phyloP scores from a whole-genome alignment of 495 filamentous ascomycete genomes.

The Daldinia decipiens region DNA sequence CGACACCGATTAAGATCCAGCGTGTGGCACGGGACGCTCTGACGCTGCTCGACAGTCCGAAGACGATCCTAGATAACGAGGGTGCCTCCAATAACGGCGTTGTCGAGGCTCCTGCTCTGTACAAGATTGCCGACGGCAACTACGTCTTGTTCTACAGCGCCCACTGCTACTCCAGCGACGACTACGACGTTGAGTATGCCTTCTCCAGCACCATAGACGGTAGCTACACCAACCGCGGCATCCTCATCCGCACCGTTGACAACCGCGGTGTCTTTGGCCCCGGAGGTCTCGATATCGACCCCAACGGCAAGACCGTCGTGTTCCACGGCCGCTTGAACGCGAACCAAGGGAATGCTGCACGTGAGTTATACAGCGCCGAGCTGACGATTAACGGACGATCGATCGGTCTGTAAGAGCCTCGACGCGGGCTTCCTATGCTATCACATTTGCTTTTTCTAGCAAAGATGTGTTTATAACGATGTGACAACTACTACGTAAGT shows the following conservation, averaged over 20 bases:
- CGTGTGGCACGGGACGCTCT: constrained; percentile 60
- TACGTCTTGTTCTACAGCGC: constrained; percentile 72
- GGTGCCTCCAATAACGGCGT: constrained; percentile 63
- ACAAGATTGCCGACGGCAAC: constrained; percentile 56
- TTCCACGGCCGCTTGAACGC: constrained; percentile 46
- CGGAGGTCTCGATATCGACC: constrained; percentile 47
- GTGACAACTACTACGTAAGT: constrained; percentile 5
- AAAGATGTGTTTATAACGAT: neutral
- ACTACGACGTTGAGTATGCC: constrained; percentile 67
- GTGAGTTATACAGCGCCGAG: constrained; percentile 43
- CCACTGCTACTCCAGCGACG: constrained; percentile 62
- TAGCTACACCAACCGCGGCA: constrained; percentile 57
- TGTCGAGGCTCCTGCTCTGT: constrained; percentile 69
- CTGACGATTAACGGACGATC: constrained; percentile 44
- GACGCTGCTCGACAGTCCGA: constrained; percentile 59
- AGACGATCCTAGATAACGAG: constrained; percentile 63
- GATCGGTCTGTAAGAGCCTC: constrained; percentile 8
- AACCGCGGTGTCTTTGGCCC: constrained; percentile 44
- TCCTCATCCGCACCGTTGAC: constrained; percentile 45
- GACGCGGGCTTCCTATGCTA: neutral
- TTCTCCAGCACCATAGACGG: constrained; percentile 58
- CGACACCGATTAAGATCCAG: constrained; percentile 69
- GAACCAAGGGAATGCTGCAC: constrained; percentile 25
- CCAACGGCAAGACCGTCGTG: constrained; percentile 42
- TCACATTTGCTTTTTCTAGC: neutral